Conservation (phyloP, 345 rosid species). For the Rhizophora apiculata region DNA sequence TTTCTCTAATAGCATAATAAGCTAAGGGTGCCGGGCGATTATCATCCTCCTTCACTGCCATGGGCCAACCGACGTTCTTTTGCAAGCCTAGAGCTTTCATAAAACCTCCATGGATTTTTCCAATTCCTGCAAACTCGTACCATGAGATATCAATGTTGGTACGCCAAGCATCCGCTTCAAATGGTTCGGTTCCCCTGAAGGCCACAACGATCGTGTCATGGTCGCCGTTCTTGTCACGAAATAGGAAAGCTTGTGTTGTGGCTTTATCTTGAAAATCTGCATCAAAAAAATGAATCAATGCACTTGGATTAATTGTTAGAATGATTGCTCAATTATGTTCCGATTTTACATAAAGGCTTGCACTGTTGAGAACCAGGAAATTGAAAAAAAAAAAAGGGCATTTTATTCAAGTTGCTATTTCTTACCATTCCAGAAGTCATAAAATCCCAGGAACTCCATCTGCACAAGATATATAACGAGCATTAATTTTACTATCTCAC, state of each 20-base stretch:
- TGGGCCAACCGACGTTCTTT: conserved; percentile 54
- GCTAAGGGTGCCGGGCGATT: conserved; percentile 35
- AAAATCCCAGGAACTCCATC: conserved; percentile 59
- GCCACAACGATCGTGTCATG: conserved; percentile 52
- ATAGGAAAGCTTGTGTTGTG: conserved; percentile 55
- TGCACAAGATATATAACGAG: conserved; percentile 13
- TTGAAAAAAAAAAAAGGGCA: background rate
- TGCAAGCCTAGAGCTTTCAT: conserved; percentile 82
- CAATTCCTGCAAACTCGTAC: conserved; percentile 57
- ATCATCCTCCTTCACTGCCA: conserved; percentile 21
- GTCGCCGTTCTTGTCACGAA: conserved; percentile 33
- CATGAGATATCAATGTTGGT: conserved; percentile 70
- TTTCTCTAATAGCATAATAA: conserved; percentile 56
- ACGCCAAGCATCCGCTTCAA: conserved; percentile 65
- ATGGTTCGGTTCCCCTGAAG: conserved; percentile 66
- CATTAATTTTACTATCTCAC: background rate
- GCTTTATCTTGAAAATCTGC: conserved; percentile 57
- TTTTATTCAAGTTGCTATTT: background rate
- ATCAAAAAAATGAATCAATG: too few species aligned
- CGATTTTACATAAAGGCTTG: background rate
- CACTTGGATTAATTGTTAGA: too few species aligned
- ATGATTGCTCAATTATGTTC: too few species aligned
- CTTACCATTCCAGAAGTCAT: conserved; percentile 70
- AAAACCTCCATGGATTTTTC: conserved; percentile 71
- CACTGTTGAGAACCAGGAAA: background rate